Conservation (phyloP, 2,329 filamentous ascomycete species). For the Pseudofabraea citricarpa region DNA sequence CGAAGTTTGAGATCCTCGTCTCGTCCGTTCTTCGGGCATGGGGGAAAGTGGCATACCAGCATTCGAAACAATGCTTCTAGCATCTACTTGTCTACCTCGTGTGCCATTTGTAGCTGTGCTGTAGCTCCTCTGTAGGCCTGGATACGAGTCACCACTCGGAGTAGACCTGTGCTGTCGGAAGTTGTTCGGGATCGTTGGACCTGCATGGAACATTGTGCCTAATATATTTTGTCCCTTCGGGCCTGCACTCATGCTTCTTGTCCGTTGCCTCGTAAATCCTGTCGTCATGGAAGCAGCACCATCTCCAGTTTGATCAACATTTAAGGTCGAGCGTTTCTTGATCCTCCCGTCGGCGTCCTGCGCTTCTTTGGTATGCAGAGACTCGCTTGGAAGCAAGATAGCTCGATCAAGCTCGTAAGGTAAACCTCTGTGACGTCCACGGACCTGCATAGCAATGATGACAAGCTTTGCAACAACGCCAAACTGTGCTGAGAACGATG, state of each 20-base stretch:
- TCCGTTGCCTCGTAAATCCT: constrained; percentile 7
- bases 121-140: background rate
- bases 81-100: background rate
- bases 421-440: constrained; percentile 63
- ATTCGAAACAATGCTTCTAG: background rate
- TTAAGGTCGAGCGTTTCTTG: constrained; percentile 3
- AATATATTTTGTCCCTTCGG: constrained; percentile 18
- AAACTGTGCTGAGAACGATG: constrained; percentile 82
- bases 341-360: constrained; percentile 29
- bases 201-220: constrained; percentile 24
- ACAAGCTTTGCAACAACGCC: constrained; percentile 57
- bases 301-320: constrained; percentile 1
- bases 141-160: background rate
- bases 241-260: constrained; percentile 8
- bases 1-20: background rate
- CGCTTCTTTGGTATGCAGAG: constrained; percentile 55
- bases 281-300: background rate
- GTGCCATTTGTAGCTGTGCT: background rate
- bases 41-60: background rate
- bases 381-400: constrained; percentile 62
- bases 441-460: constrained; percentile 65
- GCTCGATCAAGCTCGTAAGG: constrained; percentile 67
- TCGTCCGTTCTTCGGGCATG: background rate
- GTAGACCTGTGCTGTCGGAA: background rate
- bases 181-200: constrained; percentile 24